phyloP scores from a whole-genome alignment of 2,329 filamentous ascomycete species.

The Aspergillus felis region DNA sequence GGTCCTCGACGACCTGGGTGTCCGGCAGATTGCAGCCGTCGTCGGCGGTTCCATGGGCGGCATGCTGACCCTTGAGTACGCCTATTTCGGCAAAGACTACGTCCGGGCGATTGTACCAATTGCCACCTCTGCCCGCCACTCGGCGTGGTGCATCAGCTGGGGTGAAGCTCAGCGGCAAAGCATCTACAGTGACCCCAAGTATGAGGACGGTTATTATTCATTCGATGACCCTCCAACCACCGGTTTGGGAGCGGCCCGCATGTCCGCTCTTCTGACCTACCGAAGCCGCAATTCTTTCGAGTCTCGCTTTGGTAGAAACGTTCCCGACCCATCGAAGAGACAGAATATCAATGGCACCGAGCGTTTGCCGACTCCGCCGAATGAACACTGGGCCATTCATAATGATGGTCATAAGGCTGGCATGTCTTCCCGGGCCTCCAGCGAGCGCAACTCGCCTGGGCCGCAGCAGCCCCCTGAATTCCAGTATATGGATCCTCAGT shows the following conservation, averaged over 20 bases:
- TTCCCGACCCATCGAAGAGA: constrained; percentile 74
- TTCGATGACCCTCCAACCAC: constrained; percentile 82
- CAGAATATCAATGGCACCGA: constrained; percentile 74
- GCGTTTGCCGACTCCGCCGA: constrained; percentile 57
- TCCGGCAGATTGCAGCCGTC: constrained; percentile 51
- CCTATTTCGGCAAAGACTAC: constrained; percentile 67
- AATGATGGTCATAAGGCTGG: constrained; percentile 73
- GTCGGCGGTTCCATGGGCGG: constrained; percentile 58
- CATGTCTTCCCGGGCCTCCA: constrained; percentile 48
- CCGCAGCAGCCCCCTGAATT: constrained; percentile 25
- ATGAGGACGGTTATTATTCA: constrained; percentile 91
- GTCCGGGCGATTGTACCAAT: constrained; percentile 53
- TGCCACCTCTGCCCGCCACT: constrained; percentile 53
- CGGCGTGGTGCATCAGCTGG: constrained; percentile 59
- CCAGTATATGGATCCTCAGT: constrained; percentile 62
- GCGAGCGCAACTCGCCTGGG: constrained; percentile 27
- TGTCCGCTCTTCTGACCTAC: constrained; percentile 95
- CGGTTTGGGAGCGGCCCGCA: constrained; percentile 87
- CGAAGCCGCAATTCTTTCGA: constrained; percentile 96
- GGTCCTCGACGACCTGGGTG: constrained; percentile 52
- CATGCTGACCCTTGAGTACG: constrained; percentile 55
- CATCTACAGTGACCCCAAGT: constrained; percentile 98
- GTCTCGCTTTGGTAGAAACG: constrained; percentile 88
- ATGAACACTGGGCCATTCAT: constrained; percentile 75
- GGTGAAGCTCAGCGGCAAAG: constrained; percentile 55